Percentiles rank a stretch among this genome's conserved stretches.
phyloP scores from a whole-genome alignment of 2,329 filamentous ascomycete species.

The Stemphylium vesicarium region DNA sequence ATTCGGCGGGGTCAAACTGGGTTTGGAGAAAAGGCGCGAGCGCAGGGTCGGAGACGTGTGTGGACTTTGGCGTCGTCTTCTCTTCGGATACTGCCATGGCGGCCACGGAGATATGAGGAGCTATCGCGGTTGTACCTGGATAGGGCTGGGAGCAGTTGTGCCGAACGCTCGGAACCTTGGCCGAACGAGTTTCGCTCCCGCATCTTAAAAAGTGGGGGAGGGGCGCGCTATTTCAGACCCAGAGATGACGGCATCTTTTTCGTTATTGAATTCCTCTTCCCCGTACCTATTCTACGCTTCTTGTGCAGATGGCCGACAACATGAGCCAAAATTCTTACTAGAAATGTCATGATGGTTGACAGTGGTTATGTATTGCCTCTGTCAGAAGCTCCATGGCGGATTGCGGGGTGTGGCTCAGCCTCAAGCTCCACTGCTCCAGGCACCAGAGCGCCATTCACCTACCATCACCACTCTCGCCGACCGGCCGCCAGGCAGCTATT shows the following conservation, averaged over 20 bases:
- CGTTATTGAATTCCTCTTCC: not conserved
- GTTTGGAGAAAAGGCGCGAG: constrained; percentile 77
- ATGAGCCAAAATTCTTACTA: no score
- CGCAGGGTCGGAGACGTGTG: constrained; percentile 73
- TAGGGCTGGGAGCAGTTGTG: constrained; percentile 15
- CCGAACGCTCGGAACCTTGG: constrained; percentile 21
- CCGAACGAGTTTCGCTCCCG: constrained; percentile 4
- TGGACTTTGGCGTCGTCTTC: constrained; percentile 30
- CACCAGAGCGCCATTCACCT: constrained; percentile 21
- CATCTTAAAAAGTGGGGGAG: constrained; percentile 20
- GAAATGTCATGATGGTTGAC: no score
- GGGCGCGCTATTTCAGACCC: constrained; percentile 17
- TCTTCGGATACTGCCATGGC: constrained; percentile 38
- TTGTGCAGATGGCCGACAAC: not conserved
- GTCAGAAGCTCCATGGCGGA: not conserved
- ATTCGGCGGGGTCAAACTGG: constrained; percentile 82
- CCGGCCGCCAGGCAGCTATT: constrained; percentile 17
- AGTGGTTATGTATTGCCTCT: not conserved
- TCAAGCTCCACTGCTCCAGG: constrained; percentile 24
- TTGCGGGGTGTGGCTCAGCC: constrained; percentile 10
- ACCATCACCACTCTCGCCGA: constrained; percentile 11
- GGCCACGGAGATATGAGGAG: constrained; percentile 16
- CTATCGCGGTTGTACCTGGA: constrained; percentile 21
- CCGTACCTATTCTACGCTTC: not conserved
- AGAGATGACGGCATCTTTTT: constrained; percentile 7